Percentiles rank a stretch among this genome's conserved stretches.
These are phyloP conservation scores for Pseudogymnoascus sp. DNA, from an alignment of 2,329 filamentous ascomycete species.

Conservation along the genomic window DNA sequence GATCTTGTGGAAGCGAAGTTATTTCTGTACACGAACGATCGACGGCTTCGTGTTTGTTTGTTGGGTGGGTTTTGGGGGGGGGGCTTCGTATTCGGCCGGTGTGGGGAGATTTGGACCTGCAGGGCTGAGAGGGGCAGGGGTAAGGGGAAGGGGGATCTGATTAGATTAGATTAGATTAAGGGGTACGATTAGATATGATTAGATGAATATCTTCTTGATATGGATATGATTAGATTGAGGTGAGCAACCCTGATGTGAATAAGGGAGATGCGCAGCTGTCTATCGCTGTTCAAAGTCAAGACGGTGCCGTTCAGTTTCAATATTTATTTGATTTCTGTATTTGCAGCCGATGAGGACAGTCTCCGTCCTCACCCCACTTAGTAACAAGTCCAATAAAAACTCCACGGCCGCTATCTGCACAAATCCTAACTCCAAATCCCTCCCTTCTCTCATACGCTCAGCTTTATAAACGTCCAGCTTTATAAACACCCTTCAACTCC, in stretches of 20 bases:
- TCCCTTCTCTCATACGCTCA: background rate
- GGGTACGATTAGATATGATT: background rate
- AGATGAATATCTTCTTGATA: background rate
- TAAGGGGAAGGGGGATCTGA: background rate
- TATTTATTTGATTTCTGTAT: background rate
- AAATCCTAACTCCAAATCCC: background rate
- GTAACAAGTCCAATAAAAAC: background rate
- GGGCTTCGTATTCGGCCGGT: background rate
- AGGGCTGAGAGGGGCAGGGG: background rate
- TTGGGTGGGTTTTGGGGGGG: background rate
- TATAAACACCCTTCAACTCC: slow-evolving; percentile 38
- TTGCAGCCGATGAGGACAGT: background rate
- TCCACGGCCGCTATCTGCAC: background rate
- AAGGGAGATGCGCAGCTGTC: background rate
- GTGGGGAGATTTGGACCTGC: background rate
- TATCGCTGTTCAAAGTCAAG: background rate
- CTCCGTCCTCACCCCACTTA: background rate
- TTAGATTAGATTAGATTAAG: background rate
- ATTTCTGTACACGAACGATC: background rate
- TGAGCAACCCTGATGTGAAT: too few relatives aligned
- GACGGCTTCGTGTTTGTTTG: background rate
- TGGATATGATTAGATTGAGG: background rate
- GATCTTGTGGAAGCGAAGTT: background rate
- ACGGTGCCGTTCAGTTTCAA: background rate
- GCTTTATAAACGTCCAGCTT: background rate